Conservation (phyloP, 768 basidiomycete species). For the Hericium rajendrae region DNA sequence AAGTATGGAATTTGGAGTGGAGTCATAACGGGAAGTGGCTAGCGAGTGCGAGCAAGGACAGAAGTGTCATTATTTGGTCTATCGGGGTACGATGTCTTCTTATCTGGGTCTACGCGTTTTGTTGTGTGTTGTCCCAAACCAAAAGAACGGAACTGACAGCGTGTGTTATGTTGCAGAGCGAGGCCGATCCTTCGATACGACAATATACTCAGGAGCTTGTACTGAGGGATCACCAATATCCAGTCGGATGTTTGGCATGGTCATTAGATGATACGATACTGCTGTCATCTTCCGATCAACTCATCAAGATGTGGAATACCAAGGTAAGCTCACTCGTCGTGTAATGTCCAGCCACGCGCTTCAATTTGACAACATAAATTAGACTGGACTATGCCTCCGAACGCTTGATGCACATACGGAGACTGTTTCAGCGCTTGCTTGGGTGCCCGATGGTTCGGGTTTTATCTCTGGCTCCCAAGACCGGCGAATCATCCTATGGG, state of each 20-base stretch:
- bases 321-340: conserved; percentile 41
- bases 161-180: conserved; percentile 26
- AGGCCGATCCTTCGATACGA: conserved; percentile 38
- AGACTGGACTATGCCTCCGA: conserved; percentile 70
- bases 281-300: conserved; percentile 72
- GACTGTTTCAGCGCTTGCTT: conserved; percentile 76
- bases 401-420: conserved; percentile 67
- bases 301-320: conserved; percentile 84
- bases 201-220: conserved; percentile 49
- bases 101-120: conserved; percentile 6
- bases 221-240: conserved; percentile 70
- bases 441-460: conserved; percentile 82
- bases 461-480: conserved; percentile 89
- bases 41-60: conserved; percentile 85
- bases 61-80: conserved; percentile 82
- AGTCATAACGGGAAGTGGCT: conserved; percentile 79
- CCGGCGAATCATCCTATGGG: conserved; percentile 77
- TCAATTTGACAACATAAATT: background rate
- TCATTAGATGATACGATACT: conserved; percentile 81
- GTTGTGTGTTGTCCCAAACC: background rate
- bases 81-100: conserved; percentile 52
- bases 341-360: conserved; percentile 8
- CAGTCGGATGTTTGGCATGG: conserved; percentile 84
- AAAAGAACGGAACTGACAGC: background rate
- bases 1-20: conserved; percentile 96